These are phyloP conservation scores for Tulasnella sp. DNA, from an alignment of 768 basidiomycete genomes.

Conservation along the genomic window DNA sequence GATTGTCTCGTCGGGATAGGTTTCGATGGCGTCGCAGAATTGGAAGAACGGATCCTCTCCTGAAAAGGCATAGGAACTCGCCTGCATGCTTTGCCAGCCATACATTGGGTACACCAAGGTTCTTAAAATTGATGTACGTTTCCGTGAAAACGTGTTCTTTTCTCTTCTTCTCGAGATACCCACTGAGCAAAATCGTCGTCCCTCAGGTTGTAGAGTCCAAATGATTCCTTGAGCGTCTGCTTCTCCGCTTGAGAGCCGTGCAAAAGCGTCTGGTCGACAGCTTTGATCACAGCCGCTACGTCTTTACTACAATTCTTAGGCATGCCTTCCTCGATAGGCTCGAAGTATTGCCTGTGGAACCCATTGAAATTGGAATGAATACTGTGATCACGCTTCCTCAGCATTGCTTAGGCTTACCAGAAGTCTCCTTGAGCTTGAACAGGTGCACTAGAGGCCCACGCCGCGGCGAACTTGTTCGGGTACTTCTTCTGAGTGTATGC, in stretches of 20 bases:
- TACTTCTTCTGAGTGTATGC: slow-evolving; percentile 30
- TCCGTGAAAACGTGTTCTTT: not conserved
- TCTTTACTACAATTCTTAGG: slow-evolving; percentile 35
- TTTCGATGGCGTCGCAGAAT: slow-evolving; percentile 32
- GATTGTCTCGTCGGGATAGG: not conserved
- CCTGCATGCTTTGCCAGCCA: slow-evolving; percentile 3
- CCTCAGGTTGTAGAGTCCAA: not conserved
- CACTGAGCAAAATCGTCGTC: not conserved
- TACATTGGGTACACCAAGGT: not conserved
- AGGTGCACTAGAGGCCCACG: slow-evolving; percentile 30
- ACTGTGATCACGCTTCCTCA: not conserved
- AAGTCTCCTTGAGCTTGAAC: slow-evolving; percentile 33
- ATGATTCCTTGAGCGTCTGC: not conserved
- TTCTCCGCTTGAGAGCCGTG: not conserved
- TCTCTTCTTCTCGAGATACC: not conserved
- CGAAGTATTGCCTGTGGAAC: slow-evolving; percentile 26
- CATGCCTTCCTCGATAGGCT: slow-evolving; percentile 34
- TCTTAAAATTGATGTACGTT: not conserved
- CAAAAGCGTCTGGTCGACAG: not conserved
- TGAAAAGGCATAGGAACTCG: not conserved
- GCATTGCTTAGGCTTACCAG: not conserved
- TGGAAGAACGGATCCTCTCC: slow-evolving; percentile 13
- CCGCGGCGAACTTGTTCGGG: slow-evolving; percentile 28
- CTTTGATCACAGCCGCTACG: not conserved
- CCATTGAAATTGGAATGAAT: not conserved